These are phyloP conservation scores for Venturia effusa DNA, from an alignment of 2,329 filamentous ascomycete genomes.

Conservation along the genomic window DNA sequence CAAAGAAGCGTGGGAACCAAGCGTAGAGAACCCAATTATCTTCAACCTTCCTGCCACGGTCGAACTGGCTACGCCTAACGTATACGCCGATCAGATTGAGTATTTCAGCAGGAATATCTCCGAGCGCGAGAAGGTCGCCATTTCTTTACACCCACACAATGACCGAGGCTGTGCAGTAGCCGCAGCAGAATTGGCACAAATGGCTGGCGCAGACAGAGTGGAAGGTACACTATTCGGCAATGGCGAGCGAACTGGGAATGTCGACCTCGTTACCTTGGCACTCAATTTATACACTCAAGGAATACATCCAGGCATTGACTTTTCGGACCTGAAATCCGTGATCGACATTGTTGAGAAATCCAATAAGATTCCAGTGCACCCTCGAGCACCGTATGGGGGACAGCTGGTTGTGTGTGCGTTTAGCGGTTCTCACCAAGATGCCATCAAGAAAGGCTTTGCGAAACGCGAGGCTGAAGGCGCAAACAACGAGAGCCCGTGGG, in stretches of 20 bases:
- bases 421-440: constrained; percentile 86
- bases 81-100: constrained; percentile 94
- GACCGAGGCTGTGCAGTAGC: constrained; percentile 85
- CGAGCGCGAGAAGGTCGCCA: constrained; percentile 75
- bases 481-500: constrained; percentile 59
- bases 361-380: constrained; percentile 91
- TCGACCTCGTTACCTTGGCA: constrained; percentile 84
- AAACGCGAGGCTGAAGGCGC: constrained; percentile 51
- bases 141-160: constrained; percentile 90
- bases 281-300: constrained; percentile 95
- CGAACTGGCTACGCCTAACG: constrained; percentile 87
- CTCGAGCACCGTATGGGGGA: constrained; percentile 81
- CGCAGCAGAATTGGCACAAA: constrained; percentile 83
- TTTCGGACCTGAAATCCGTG: constrained; percentile 75
- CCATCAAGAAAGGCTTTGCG: constrained; percentile 84
- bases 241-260: constrained; percentile 89
- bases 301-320: constrained; percentile 74
- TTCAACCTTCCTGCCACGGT: constrained; percentile 96
- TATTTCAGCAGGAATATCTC: constrained; percentile 83
- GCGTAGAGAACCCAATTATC: constrained; percentile 70
- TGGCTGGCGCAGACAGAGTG: constrained; percentile 85
- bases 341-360: constrained; percentile 85
- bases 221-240: constrained; percentile 93
- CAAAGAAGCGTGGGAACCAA: constrained; percentile 85
- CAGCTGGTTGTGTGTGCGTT: constrained; percentile 89